Evolutionary conservation across 148 eudicot species (phyloP), one percentile per base, ranked within the genome.

Genomic region (Simmondsia chinensis): DNA sequence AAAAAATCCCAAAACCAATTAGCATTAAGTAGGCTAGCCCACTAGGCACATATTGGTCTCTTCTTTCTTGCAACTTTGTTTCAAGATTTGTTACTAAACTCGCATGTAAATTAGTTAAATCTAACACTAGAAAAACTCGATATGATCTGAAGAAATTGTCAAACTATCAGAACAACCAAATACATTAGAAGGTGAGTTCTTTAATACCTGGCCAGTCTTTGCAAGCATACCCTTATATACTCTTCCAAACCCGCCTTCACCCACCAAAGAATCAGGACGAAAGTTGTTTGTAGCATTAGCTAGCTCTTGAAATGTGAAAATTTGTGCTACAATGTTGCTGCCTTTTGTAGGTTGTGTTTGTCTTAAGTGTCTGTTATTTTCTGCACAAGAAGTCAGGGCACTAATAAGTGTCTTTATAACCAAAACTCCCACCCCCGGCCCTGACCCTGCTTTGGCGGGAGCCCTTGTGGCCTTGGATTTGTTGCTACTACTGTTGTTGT

Each of bases 221-320:
- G 36, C 60, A 55, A 80, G 58, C 26, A 55, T 52, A 9, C 88
- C 88, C 64, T 58, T 76, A 51, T 80, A 80, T 46, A 80, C 88
- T 49, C 83, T 64, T 39, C 88, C 88, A 38, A 76, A 80, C 6
- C 88, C 80, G 14, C 80, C 83, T 76, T 80, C 88, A 30, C 88
- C 83, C 22, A 80, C 9, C 22, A 80, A 44, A 53, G 79, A 69
- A 28, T 70, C 83, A 14, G 79, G 63, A 5, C 80, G 70, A 61
- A 80, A 80, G 52, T 80, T 80, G 67, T 70, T 80, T 12, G 88
- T 80, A 13, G 88, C 88, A n/a, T 52, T 53, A 14, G 88, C 88
- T 9, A 80, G 69, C 46, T 80, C 74, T 43, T 74, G 72, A 69
- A 80, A 80, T 16, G 69, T 73, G 72, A 80, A 80, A 3, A 70